Conservation (phyloP, 306 rosid genomes). For the Pachyrhizus erosus region DNA sequence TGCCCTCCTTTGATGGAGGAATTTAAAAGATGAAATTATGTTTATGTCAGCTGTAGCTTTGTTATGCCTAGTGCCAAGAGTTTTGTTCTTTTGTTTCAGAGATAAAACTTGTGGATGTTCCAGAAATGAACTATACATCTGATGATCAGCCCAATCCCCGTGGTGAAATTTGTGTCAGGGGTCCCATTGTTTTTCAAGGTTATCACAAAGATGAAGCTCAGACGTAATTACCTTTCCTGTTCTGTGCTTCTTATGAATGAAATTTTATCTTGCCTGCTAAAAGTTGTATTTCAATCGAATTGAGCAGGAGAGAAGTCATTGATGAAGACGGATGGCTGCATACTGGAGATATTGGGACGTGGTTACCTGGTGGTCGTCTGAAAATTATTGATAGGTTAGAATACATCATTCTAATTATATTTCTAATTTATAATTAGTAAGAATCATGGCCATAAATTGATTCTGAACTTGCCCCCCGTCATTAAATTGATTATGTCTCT, state of each 20-base stretch:
- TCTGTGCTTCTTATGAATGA: constrained; percentile 39
- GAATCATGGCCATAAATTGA: not conserved
- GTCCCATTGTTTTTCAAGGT: constrained; percentile 87
- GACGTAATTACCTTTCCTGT: constrained; percentile 64
- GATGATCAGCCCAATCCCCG: constrained; percentile 92
- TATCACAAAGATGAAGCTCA: constrained; percentile 93
- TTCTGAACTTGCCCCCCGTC: constrained; percentile 9
- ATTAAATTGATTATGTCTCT: constrained; percentile 13
- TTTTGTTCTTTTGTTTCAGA: constrained; percentile 64
- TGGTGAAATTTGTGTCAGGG: constrained; percentile 99
- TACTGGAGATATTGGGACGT: constrained; percentile 91
- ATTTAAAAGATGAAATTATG: constrained; percentile 32
- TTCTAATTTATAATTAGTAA: not conserved
- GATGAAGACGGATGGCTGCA: constrained; percentile 98
- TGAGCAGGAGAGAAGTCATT: constrained; percentile 86
- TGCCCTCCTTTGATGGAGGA: not conserved
- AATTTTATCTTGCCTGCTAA: constrained; percentile 33
- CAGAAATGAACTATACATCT: constrained; percentile 95
- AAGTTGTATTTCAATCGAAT: constrained; percentile 41
- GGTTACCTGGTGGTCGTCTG: constrained; percentile 93
- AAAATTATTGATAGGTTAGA: constrained; percentile 95
- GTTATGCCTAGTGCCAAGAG: constrained; percentile 39
- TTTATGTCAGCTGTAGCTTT: not conserved
- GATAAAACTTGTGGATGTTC: constrained; percentile 95
- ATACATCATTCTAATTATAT: constrained; percentile 8